Evolutionary conservation across 306 rosid genomes (phyloP).

Genomic region (Pyrus pyrifolia): DNA sequence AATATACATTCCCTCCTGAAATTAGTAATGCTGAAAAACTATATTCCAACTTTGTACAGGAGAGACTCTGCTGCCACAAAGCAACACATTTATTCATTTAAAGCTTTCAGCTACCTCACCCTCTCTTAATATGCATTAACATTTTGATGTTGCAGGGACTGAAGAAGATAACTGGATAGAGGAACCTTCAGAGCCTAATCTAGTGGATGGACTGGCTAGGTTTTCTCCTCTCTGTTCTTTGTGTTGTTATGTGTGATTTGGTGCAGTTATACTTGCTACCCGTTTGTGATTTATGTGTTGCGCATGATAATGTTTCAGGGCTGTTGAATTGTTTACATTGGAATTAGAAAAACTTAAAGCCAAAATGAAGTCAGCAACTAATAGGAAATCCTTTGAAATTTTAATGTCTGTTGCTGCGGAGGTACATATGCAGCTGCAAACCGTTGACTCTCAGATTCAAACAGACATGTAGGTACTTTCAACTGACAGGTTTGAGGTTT

Average conservation of each 20-base stretch:
- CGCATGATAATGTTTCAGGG: slow-evolving; percentile 45
- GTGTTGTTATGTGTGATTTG: background rate
- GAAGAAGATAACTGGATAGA: slow-evolving; percentile 44
- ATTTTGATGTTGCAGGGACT: slow-evolving; percentile 29
- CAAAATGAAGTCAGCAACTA: slow-evolving; percentile 56
- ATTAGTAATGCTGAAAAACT: slow-evolving; percentile 23
- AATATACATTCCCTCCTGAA: slow-evolving; percentile 13
- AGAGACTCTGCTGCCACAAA: slow-evolving; percentile 40
- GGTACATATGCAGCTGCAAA: slow-evolving; percentile 65
- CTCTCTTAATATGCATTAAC: slow-evolving; percentile 14
- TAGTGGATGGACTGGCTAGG: slow-evolving; percentile 71
- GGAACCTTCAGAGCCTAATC: slow-evolving; percentile 46
- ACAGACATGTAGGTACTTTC: slow-evolving; percentile 60
- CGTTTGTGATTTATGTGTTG: slow-evolving; percentile 11
- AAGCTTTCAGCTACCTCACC: slow-evolving; percentile 26
- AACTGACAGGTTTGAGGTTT: slow-evolving; percentile 7
- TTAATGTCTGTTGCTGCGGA: slow-evolving; percentile 59
- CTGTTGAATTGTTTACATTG: slow-evolving; percentile 56
- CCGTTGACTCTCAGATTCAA: slow-evolving; percentile 66
- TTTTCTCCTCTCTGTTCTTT: slow-evolving; percentile 23
- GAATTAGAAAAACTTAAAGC: slow-evolving; percentile 60
- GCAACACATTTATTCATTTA: slow-evolving; percentile 25
- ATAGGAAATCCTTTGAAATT: slow-evolving; percentile 66
- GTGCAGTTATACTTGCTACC: background rate
- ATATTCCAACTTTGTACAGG: slow-evolving; percentile 35